Conservation (phyloP, 2,329 filamentous ascomycete species). For the Penicillium sp. region DNA sequence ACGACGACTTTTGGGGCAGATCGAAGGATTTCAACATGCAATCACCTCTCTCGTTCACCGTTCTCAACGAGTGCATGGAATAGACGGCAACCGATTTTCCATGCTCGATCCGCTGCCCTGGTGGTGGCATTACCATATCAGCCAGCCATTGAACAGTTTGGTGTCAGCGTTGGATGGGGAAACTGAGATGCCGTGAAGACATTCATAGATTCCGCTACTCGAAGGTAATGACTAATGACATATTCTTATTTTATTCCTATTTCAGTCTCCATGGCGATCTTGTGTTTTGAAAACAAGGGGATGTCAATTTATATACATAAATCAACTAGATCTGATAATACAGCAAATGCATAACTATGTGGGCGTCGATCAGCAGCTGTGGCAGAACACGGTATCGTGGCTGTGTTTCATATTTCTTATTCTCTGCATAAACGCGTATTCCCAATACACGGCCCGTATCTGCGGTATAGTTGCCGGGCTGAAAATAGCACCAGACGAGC, state of each 20-base stretch:
- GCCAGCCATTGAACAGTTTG: conserved; percentile 45
- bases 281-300: neutral
- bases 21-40: conserved; percentile 20
- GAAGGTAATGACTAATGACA: no score
- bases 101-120: conserved; percentile 55
- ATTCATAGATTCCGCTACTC: no score
- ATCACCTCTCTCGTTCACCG: conserved; percentile 20
- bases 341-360: neutral
- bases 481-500: neutral
- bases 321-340: neutral
- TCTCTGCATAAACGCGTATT: neutral
- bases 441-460: neutral
- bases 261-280: neutral
- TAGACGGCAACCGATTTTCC: conserved; percentile 55
- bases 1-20: conserved; percentile 10
- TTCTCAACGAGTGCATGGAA: conserved; percentile 34
- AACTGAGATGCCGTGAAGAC: neutral
- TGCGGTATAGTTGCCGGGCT: neutral
- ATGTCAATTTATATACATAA: neutral
- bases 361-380: neutral
- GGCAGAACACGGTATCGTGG: no score
- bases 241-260: neutral
- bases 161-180: neutral
- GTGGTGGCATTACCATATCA: conserved; percentile 56
- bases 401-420: neutral